phyloP scores from a whole-genome alignment of 768 basidiomycete genomes.

The Antrodiella citrinella region DNA sequence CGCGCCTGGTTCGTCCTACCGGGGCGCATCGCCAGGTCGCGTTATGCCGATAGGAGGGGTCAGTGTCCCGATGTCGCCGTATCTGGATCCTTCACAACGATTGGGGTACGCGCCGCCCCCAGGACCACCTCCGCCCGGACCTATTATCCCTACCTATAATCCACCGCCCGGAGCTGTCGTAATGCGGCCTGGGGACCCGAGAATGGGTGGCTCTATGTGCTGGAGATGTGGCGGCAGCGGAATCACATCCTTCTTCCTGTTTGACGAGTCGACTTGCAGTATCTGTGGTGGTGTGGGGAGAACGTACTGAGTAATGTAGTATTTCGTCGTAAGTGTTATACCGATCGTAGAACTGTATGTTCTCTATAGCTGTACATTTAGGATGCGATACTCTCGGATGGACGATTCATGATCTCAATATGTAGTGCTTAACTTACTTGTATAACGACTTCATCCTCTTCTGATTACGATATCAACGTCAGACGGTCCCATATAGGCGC shows the following conservation, averaged over 20 bases:
- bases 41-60: conserved; percentile 16
- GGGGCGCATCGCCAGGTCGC: conserved; percentile 6
- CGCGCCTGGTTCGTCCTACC: too few relatives aligned
- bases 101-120: too few relatives aligned
- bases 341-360: too few relatives aligned
- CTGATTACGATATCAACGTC: too few relatives aligned
- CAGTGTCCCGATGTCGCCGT: conserved; percentile 13
- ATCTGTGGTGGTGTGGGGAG: conserved; percentile 62
- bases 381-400: too few relatives aligned
- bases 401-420: too few relatives aligned
- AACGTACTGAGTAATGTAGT: conserved; percentile 12
- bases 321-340: not conserved
- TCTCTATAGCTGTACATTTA: too few relatives aligned
- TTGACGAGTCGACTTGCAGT: conserved; percentile 46
- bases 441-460: too few relatives aligned
- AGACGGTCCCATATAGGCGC: too few relatives aligned
- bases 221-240: conserved; percentile 60
- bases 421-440: too few relatives aligned
- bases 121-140: too few relatives aligned
- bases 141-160: too few relatives aligned
- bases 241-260: conserved; percentile 38
- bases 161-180: conserved; percentile 38
- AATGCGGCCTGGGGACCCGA: conserved; percentile 56
- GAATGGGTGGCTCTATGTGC: conserved; percentile 62
- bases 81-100: conserved; percentile 12